phyloP scores from a whole-genome alignment of 1,139 yeast species.

The Yamadazyma triangularis region DNA sequence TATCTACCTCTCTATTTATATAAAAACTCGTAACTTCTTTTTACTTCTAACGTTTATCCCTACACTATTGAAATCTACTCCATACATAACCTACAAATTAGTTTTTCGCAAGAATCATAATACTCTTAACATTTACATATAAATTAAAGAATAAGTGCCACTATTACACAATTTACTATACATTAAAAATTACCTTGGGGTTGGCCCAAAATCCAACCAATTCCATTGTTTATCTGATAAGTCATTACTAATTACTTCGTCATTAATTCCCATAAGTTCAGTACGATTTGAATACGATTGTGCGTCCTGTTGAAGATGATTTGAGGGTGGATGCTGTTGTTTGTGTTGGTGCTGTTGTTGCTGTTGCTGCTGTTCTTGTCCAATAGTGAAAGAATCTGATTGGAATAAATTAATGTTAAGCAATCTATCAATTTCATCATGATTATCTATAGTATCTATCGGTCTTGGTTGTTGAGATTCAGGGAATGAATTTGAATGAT shows the following conservation, averaged over 20 bases:
- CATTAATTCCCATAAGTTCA: constrained; percentile 14
- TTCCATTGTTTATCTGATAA: constrained; percentile 19
- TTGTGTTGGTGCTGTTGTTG: constrained; percentile 6
- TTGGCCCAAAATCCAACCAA: constrained; percentile 28
- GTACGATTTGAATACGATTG: too few relatives aligned
- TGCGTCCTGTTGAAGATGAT: too few relatives aligned
- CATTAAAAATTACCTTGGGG: constrained; percentile 5
- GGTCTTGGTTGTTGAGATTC: not conserved
- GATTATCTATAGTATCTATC: constrained; percentile 3
- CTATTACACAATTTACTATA: too few relatives aligned
- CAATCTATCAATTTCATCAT: constrained; percentile 39
- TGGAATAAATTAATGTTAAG: constrained; percentile 39
- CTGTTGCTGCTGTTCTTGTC: too few relatives aligned
- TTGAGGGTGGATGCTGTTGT: constrained; percentile 1
- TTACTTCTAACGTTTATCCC: too few relatives aligned
- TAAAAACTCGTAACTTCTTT: too few relatives aligned
- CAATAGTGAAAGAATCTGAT: constrained; percentile 22
- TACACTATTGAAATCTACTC: too few relatives aligned
- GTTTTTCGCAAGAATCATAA: too few relatives aligned
- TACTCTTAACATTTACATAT: too few relatives aligned
- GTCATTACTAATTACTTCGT: constrained; percentile 11
- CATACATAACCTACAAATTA: too few relatives aligned
- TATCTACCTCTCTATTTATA: too few relatives aligned
- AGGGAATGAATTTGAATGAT: not conserved
- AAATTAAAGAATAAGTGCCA: too few relatives aligned